Evolutionary conservation across 2,329 filamentous ascomycete species (phyloP), one percentile per base, ranked within the genome.

Genomic region (Pseudocercospora fuligena): DNA sequence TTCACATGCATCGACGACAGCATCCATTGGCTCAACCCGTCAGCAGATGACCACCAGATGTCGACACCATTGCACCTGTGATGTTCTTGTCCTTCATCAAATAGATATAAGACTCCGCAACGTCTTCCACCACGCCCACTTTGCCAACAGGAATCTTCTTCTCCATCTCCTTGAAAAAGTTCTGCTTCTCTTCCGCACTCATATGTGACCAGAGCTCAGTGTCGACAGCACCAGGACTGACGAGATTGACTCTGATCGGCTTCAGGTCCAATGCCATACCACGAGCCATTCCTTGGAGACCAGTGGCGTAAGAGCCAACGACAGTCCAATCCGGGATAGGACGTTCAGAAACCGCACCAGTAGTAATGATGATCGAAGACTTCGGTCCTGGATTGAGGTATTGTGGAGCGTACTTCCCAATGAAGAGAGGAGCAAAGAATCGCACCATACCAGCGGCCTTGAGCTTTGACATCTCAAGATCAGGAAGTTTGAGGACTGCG

Each of bases 231-330:
- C 89, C 89, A 0, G 88, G 87, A 61, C 78, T 80, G 1, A 91
- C 86, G 0, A 84, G 73, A 73, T 92, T 92, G 27, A 90, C 88
- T 1, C 90, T 79, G 8, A 90, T 77, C 0, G 89, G 89, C 68
- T 83, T 84, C 63, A 92, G 73, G 72, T 91, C 89, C 33, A 90
- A 72, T 1, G 89, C 89, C 36, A 92, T 77, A 2, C 81, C 83
- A 1, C 85, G 80, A 1, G 82, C 80, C 74, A 90, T 81, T 2
- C 84, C 82, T 59, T 87, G 80, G 6, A 87, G 69, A 0, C 83
- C 88, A 0, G 84, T 82, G 0, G 82, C 83, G 61, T 83, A 85
- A 1, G 78, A 78, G 0, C 81, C 80, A 1, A 87, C 69, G 21
- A 87, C 78, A 3, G 79, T 78, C 85, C 85, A 89, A 23, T 84